Base-by-base conservation (phyloP, 1,284 basidiomycete genomes). In the Singerocomus rubriflavus region DNA sequence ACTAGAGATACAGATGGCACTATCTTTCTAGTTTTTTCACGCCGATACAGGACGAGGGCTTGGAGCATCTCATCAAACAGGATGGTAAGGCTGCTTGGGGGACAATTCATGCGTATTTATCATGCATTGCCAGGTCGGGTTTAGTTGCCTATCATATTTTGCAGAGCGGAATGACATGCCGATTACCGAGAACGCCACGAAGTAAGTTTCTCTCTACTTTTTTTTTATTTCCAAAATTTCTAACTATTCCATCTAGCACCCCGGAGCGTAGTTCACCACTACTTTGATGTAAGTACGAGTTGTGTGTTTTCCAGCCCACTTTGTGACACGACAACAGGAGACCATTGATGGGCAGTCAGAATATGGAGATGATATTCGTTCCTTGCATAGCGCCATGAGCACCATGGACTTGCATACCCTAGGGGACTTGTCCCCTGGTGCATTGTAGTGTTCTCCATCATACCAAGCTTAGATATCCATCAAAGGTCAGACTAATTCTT, bases 51-150 rank as follows among this genome's bases (percentile, higher is more conserved):
- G 95, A 10, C 82, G 86, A 52, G 96, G 96, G 21, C 77, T 98
- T 16, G 96, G 96, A 35, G 96, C 96, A 1, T 95, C 92, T 6
- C 96, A 99, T 73, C 96, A 99, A 71, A 98, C 93, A 55, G 95
- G 95, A 62, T 98, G 96, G 92, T 88, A 63, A 59, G 79, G 65
- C 52, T 46, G 36, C 47, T 50, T 41, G 26, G 36, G n/a, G 44
- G 43, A 33, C 13, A 45, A 12, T 45, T 30, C 21, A 32, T 26
- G 7, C 39, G 21, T 14, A 45, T 32, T 39, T 31, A 14, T 46
- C 8, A 8, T 42, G 29, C 44, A 41, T 44, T 21, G 0, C 44
- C 53, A 87, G 86, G 88, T 94, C 93, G 33, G 93, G 93, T 49
- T 73, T 96, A 17, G 91, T 97, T 48, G 92, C 94, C 11, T 97